Conservation (phyloP, 108 stramenopile genomes). For the Fistulifera pelliculosa region DNA sequence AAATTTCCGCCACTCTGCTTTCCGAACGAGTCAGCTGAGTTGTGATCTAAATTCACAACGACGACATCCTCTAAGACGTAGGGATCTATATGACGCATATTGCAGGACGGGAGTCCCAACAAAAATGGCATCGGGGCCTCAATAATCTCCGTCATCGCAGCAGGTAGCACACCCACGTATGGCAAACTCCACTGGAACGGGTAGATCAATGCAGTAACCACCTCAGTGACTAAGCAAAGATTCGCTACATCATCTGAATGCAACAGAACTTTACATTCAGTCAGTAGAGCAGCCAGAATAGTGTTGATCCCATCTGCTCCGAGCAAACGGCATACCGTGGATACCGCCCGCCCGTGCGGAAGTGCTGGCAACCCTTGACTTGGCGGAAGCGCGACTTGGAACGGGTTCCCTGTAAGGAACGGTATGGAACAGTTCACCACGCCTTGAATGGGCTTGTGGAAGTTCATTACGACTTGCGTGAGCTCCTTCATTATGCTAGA, state of each 20-base stretch:
- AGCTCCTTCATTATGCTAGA: conserved; percentile 29
- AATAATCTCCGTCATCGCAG: conserved; percentile 74
- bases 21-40: conserved; percentile 28
- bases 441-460: conserved; percentile 65
- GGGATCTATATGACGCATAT: conserved; percentile 49
- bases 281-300: conserved; percentile 67
- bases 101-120: conserved; percentile 61
- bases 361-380: conserved; percentile 59
- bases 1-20: conserved; percentile 25
- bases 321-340: conserved; percentile 66
- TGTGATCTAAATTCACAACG: conserved; percentile 68
- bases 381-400: conserved; percentile 60
- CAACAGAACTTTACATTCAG: conserved; percentile 77
- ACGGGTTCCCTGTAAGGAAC: conserved; percentile 64
- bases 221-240: conserved; percentile 80
- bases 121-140: conserved; percentile 81
- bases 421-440: conserved; percentile 82
- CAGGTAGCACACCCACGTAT: conserved; percentile 74
- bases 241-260: conserved; percentile 77
- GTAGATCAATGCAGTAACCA: conserved; percentile 73
- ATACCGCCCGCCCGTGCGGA: conserved; percentile 65
- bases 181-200: conserved; percentile 82
- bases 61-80: conserved; percentile 67
- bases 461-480: conserved; percentile 61
- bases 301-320: conserved; percentile 73